phyloP scores from a whole-genome alignment of 768 basidiomycete genomes.

The Amanita subjunquillea region DNA sequence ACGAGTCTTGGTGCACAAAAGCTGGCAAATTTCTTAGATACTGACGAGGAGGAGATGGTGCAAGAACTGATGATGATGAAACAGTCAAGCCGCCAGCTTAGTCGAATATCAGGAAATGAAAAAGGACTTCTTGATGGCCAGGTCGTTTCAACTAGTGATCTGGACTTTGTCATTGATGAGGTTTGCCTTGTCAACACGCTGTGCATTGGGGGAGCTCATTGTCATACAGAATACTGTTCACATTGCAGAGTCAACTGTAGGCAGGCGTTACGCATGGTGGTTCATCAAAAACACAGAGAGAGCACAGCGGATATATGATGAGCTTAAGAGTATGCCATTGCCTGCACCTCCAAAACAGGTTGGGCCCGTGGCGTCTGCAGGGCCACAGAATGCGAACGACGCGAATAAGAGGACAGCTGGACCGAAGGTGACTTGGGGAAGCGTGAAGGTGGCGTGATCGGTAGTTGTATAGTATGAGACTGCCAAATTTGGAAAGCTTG shows the following conservation, averaged over 20 bases:
- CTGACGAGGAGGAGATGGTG: constrained; percentile 88
- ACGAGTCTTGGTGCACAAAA: constrained; percentile 88
- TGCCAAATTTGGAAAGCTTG: not conserved
- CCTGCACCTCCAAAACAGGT: constrained; percentile 24
- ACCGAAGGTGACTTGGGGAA: constrained; percentile 56
- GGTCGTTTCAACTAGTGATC: constrained; percentile 80
- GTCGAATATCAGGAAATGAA: constrained; percentile 48
- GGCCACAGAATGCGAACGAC: constrained; percentile 2
- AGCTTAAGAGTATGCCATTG: constrained; percentile 46
- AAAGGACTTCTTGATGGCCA: constrained; percentile 74
- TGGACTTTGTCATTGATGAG: constrained; percentile 93
- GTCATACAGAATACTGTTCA: constrained; percentile 82
- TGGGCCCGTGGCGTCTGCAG: constrained; percentile 11
- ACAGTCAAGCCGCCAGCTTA: constrained; percentile 70
- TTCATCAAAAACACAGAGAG: constrained; percentile 95
- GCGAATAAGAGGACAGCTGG: constrained; percentile 27
- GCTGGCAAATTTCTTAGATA: constrained; percentile 84
- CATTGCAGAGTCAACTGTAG: constrained; percentile 90
- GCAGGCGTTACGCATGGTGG: constrained; percentile 91
- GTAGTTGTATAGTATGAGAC: not conserved
- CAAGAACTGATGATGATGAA: constrained; percentile 98
- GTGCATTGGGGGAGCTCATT: not conserved
- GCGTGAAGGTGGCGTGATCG: constrained; percentile 25
- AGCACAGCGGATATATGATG: constrained; percentile 79
- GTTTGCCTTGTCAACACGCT: constrained; percentile 31